Base-by-base conservation (phyloP, 1,284 basidiomycete species). In the Cutaneotrichosporon sp. region DNA sequence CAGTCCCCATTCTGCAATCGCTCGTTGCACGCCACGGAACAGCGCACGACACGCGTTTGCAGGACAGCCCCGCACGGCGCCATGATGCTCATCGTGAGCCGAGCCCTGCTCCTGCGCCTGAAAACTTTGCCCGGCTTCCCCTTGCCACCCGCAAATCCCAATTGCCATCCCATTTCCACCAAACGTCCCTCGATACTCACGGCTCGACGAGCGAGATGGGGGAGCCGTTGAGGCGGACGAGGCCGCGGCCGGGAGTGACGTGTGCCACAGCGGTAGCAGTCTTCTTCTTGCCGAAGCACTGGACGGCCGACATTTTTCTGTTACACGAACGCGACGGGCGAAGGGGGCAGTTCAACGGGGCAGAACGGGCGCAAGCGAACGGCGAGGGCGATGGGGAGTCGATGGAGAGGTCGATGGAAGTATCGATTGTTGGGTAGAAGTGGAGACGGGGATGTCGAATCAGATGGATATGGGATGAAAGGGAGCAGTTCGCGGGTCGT, bases 211-310 rank as follows among this genome's bases (percentile, higher is more conserved):
- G 88, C 75, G 86, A 83, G 79, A 99, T 90, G 74, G 96, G 96
- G 52, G 89, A 88, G 65, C 94, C 93, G 75, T 98, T 97, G 76
- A 99, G 84, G 74, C 93, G 90, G 78, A 99, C 88, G 72, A 97
- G 84, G 58, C 96, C 96, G 78, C 91, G 91, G 68, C 96, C 96
- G 79, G 96, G 91, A 78, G 87, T 89, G 67, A 90, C 90, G 78
- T 93, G 87, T 59, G 92, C 92, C 75, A 96, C 92, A 59, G 92
- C 92, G 60, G 91, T 96, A 62, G 92, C 91, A 74, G 92, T 96
- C 92, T 94, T 94, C 86, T 96, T 96, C 88, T 96, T 96, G 79
- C 91, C 91, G 79, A 96, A 96, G 62, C 89, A 92, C 77, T 96
- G 92, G 66, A 96, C 90, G 80, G 90, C 67, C 57, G 71, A 71